Evolutionary conservation across 2,329 filamentous ascomycete species (phyloP).

Genomic region (Penicillium brevicompactum): DNA sequence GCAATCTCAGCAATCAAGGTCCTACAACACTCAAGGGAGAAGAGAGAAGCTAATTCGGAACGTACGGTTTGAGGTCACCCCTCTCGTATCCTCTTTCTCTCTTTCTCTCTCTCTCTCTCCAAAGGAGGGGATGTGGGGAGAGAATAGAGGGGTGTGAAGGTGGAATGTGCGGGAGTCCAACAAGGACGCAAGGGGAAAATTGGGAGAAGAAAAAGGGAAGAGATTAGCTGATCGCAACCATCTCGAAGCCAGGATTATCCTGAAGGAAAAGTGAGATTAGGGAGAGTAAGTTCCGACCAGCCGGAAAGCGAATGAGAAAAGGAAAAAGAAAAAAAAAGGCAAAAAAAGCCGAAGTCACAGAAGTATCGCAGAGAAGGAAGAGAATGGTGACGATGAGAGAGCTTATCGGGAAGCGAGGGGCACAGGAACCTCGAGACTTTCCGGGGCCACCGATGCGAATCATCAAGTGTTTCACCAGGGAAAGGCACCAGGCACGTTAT

Average conservation of each 20-base stretch:
- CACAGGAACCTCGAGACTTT: slow-evolving; percentile 23
- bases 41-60: not conserved
- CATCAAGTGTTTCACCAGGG: slow-evolving; percentile 28
- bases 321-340: slow-evolving; percentile 8
- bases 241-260: slow-evolving; percentile 11
- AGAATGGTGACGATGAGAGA: slow-evolving; percentile 31
- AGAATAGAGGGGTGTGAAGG: slow-evolving; percentile 6
- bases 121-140: slow-evolving; percentile 11
- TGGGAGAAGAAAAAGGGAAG: slow-evolving; percentile 16
- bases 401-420: slow-evolving; percentile 38
- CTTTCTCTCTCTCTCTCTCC: slow-evolving; percentile 4
- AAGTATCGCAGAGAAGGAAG: not conserved
- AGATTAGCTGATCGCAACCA: slow-evolving; percentile 24
- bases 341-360: slow-evolving; percentile 3
- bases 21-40: slow-evolving; percentile 8
- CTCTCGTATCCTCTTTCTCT: not conserved
- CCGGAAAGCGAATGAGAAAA: slow-evolving; percentile 7
- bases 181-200: slow-evolving; percentile 18
- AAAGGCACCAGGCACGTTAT: slow-evolving; percentile 30
- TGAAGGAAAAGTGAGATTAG: slow-evolving; percentile 10
- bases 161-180: slow-evolving; percentile 13
- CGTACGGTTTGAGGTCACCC: slow-evolving; percentile 12
- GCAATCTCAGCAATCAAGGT: slow-evolving; percentile 11
- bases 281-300: slow-evolving; percentile 10
- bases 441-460: slow-evolving; percentile 29